These are phyloP conservation scores for Plenodomus biglobosus DNA, from an alignment of 2,329 filamentous ascomycete genomes.

Conservation along the genomic window DNA sequence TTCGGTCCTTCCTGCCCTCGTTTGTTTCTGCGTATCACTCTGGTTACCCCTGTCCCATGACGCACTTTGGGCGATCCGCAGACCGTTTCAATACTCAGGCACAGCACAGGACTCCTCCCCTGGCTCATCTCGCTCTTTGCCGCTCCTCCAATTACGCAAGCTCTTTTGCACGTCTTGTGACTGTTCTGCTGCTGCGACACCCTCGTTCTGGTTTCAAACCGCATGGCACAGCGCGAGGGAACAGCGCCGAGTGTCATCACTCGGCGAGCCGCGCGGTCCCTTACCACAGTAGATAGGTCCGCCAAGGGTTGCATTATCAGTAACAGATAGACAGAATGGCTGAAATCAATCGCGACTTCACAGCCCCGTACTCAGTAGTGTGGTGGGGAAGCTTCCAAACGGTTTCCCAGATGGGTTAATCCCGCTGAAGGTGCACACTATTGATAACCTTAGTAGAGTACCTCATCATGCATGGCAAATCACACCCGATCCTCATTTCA, in stretches of 20 bases:
- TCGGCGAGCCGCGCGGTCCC: neutral
- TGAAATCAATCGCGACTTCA: neutral
- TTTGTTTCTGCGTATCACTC: constrained; percentile 1
- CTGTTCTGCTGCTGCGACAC: neutral
- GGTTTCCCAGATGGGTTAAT: too few species aligned
- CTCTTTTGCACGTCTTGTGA: neutral
- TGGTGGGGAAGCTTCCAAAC: neutral
- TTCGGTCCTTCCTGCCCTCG: neutral
- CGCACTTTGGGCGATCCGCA: neutral
- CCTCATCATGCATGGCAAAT: too few species aligned
- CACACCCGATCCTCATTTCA: too few species aligned
- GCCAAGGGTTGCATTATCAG: neutral
- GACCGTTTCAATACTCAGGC: constrained; percentile 5
- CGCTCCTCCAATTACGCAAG: neutral
- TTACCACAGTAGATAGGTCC: neutral
- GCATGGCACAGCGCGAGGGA: neutral
- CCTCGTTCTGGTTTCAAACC: neutral
- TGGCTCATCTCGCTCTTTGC: constrained; percentile 5
- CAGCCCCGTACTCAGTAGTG: neutral
- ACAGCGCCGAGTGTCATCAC: neutral
- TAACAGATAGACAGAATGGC: neutral
- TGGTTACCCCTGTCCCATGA: constrained; percentile 2
- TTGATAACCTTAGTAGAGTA: too few species aligned
- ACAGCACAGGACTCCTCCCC: constrained; percentile 3
- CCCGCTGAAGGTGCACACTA: too few species aligned